Conservation (phyloP, 179 eudicot genomes). For the Corrigiola litoralis region DNA sequence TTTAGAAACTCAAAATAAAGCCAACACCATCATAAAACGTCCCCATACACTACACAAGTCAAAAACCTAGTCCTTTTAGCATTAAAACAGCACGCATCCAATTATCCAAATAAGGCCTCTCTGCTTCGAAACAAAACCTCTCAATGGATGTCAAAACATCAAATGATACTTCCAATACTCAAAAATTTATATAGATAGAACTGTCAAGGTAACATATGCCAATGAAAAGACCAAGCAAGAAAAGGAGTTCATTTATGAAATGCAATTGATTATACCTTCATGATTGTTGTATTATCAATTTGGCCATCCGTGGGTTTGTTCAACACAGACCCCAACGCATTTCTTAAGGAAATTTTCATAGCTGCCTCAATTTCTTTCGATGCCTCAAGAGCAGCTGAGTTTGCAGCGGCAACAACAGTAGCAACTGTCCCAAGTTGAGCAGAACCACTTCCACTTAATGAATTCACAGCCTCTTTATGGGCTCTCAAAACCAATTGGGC, state of each 20-base stretch:
- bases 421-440: conserved; percentile 86
- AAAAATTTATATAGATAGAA: background rate
- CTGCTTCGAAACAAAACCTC: background rate
- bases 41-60: no score
- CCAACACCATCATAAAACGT: no score
- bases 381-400: conserved; percentile 73
- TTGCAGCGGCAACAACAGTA: conserved; percentile 96
- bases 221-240: background rate
- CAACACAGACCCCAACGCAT: conserved; percentile 75
- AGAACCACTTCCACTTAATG: conserved; percentile 87
- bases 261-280: conserved; percentile 54
- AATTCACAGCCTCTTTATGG: conserved; percentile 97
- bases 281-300: conserved; percentile 80
- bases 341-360: conserved; percentile 81
- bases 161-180: background rate
- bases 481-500: conserved; percentile 92
- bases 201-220: background rate
- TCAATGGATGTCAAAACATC: background rate
- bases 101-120: background rate
- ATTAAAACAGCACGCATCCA: no score
- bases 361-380: conserved; percentile 97
- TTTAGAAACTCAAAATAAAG: no score
- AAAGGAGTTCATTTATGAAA: background rate
- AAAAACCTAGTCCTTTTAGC: no score
- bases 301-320: conserved; percentile 65